Evolutionary conservation across 306 rosid genomes (phyloP).

Genomic region (Dryas drummondii): DNA sequence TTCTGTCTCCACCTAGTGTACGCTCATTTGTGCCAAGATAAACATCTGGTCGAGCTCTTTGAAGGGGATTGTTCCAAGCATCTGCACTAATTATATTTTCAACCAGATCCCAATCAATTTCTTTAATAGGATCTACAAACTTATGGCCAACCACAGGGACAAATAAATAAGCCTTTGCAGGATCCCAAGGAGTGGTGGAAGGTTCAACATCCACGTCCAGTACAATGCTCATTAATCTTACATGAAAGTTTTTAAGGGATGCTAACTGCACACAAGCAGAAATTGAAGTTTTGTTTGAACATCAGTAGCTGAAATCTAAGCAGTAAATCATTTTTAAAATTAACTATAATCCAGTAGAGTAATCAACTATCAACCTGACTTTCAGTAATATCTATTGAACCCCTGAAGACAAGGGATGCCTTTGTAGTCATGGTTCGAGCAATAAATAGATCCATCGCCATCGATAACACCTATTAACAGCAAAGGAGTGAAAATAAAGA

Average conservation of each 20-base stretch:
- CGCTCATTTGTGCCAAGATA: conserved; percentile 99
- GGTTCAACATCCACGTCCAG: conserved; percentile 99
- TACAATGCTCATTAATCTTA: conserved; percentile 95
- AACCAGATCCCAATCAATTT: conserved; percentile 94
- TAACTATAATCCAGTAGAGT: conserved; percentile 10
- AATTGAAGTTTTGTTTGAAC: conserved; percentile 23
- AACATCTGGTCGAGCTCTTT: conserved; percentile 98
- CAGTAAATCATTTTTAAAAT: conserved; percentile 15
- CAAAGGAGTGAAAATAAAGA: conserved; percentile 17
- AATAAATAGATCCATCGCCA: conserved; percentile 99
- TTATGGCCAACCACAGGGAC: conserved; percentile 89
- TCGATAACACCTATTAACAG: conserved; percentile 88
- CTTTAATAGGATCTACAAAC: conserved; percentile 66
- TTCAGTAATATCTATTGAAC: conserved; percentile 66
- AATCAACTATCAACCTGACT: conserved; percentile 59
- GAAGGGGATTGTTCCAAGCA: conserved; percentile 98
- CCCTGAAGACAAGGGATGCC: conserved; percentile 93
- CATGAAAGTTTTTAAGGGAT: conserved; percentile 94
- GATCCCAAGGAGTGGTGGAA: conserved; percentile 99
- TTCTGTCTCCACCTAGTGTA: conserved; percentile 95
- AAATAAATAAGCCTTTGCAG: conserved; percentile 93
- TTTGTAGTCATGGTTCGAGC: conserved; percentile 97
- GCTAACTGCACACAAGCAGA: conserved; percentile 62
- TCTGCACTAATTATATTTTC: conserved; percentile 66
- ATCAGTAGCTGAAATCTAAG: conserved; percentile 31